phyloP scores from a whole-genome alignment of 345 rosid genomes.

The Citrus australasica region DNA sequence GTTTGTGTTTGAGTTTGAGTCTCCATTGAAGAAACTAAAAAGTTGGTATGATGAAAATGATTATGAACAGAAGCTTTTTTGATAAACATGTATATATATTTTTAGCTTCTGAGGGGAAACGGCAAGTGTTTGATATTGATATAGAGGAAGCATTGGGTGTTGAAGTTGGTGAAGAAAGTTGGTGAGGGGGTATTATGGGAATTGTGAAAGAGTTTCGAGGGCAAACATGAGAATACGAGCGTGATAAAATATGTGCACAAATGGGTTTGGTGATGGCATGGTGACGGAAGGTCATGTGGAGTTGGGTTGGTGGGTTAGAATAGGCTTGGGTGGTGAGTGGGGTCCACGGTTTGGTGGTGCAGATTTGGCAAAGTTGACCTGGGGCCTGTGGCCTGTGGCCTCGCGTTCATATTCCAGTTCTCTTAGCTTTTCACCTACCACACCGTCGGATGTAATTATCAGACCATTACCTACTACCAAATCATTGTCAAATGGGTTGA shows the following conservation, averaged over 20 bases:
- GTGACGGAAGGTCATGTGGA: no score
- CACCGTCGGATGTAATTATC: background rate
- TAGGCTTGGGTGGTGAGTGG: conserved; percentile 11
- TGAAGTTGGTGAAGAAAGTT: conserved; percentile 20
- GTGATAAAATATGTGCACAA: background rate
- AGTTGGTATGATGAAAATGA: background rate
- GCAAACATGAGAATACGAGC: background rate
- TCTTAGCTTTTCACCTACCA: background rate
- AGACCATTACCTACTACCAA: conserved; percentile 12
- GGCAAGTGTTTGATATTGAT: conserved; percentile 9
- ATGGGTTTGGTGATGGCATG: background rate
- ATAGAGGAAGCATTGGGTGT: conserved; percentile 3
- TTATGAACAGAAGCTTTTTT: background rate
- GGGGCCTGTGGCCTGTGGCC: background rate
- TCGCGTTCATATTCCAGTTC: background rate
- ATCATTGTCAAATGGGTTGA: background rate
- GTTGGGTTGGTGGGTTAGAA: conserved; percentile 5
- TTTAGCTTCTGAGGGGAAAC: background rate
- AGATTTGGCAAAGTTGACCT: background rate
- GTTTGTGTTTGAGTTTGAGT: background rate
- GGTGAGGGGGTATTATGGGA: conserved; percentile 14
- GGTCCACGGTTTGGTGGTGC: conserved; percentile 2
- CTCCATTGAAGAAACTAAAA: conserved; percentile 19
- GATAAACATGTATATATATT: background rate
- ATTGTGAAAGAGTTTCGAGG: background rate